phyloP scores from a whole-genome alignment of 75 land plant genomes.

The Isoetes taiwanensis region DNA sequence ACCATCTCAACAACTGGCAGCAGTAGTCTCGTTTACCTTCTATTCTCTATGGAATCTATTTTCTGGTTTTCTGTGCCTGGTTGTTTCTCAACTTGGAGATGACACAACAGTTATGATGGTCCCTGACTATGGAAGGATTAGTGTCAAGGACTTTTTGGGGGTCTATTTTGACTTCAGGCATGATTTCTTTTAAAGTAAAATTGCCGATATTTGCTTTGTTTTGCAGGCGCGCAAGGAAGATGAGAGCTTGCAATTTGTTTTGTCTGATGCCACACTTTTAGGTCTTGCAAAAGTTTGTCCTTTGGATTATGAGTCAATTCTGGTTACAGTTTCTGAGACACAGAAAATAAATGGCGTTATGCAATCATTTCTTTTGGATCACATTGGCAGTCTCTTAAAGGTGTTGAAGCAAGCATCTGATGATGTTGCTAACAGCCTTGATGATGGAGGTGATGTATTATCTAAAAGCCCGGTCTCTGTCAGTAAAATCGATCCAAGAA shows the following conservation, averaged over 20 bases:
- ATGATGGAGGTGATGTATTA: no score
- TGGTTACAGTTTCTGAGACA: conserved; percentile 24
- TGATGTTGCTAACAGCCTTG: no score
- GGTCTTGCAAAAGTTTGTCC: conserved; percentile 49
- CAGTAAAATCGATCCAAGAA: no score
- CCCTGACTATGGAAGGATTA: conserved; percentile 12
- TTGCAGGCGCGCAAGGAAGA: conserved; percentile 90
- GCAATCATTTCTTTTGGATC: no score
- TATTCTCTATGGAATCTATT: conserved; percentile 75
- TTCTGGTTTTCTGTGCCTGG: conserved; percentile 51
- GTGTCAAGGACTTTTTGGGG: conserved; percentile 35
- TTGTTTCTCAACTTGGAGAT: conserved; percentile 57
- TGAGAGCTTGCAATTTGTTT: conserved; percentile 72
- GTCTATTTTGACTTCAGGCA: conserved; percentile 42
- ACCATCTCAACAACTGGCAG: conserved; percentile 44
- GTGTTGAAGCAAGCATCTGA: no score
- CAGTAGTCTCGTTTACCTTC: conserved; percentile 56
- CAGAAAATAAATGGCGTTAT: no score
- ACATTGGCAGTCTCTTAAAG: no score
- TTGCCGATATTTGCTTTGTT: background rate
- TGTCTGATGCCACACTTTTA: conserved; percentile 71
- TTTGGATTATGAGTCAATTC: conserved; percentile 21
- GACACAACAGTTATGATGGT: conserved; percentile 22
- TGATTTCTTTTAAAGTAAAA: no score
- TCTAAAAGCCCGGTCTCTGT: background rate